Evolutionary conservation across 1,284 basidiomycete species (phyloP), one percentile per base, ranked within the genome.

Genomic region (Boletus semigastroideus): DNA sequence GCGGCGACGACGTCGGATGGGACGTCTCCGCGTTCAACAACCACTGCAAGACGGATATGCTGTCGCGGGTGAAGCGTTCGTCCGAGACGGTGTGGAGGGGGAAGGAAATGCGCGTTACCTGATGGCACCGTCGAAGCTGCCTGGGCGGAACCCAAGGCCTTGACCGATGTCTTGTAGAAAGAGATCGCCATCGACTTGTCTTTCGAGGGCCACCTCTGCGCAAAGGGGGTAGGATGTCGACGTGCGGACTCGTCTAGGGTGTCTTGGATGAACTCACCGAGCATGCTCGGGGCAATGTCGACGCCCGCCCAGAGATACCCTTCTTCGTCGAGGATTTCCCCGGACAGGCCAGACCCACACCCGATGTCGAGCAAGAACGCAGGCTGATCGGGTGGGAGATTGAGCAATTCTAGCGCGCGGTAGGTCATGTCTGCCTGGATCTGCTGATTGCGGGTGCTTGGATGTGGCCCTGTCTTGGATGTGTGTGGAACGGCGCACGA

Each of bases 391-490:
- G 77, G 77, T 3, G 94, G 90, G 20, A 98, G 73, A 61, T 86
- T 90, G 41, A 99, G 78, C 8, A 99, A 80, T 68, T 99, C 96
- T 40, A 99, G 73, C 1, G 95, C 95, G 55, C 97, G 83, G 62
- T 95, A 90, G 6, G 96, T 98, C 97, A 99, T 99, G 62, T 97
- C 90, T 7, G 94, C 90, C 70, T 99, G 97, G 57, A 99, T 95
- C 64, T 90, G 89, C 69, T 99, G 95, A 59, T 98, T 94, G 52
- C 97, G 94, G 22, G 96, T 87, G 72, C 93, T 95, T 59, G 48
- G 33, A 39, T 31, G 28, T 28, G 38, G 13, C 16, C 19, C n/a
- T 20, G 49, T 63, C 46, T 22, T 11, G 4, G 39, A 17, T 19
- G 7, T 25, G 11, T 7, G 0, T n/a, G 17, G 4, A 19, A 31